These are phyloP conservation scores for Aspergillus novofumigatus DNA, from an alignment of 2,329 filamentous ascomycete species.

Conservation along the genomic window DNA sequence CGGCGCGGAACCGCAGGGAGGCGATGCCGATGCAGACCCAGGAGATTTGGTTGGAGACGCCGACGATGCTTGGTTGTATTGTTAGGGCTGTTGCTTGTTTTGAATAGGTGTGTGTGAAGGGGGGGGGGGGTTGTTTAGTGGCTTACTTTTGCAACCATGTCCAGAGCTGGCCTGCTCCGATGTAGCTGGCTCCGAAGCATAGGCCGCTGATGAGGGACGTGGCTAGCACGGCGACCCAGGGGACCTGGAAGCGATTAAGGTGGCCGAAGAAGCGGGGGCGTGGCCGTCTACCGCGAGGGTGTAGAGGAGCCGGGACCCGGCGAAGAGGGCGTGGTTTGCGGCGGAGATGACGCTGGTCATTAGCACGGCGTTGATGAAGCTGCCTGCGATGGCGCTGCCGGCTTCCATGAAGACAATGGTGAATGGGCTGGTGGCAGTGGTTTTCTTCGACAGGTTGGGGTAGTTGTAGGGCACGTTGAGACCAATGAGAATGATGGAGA, in stretches of 20 bases:
- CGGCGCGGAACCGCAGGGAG: slow-evolving; percentile 61
- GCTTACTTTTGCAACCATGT: slow-evolving; percentile 62
- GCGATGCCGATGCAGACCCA: slow-evolving; percentile 62
- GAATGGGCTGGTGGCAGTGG: slow-evolving; percentile 49
- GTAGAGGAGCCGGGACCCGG: slow-evolving; percentile 55
- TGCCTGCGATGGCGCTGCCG: slow-evolving; percentile 52
- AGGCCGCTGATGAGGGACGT: slow-evolving; percentile 54
- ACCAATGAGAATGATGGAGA: slow-evolving; percentile 52
- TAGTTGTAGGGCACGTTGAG: slow-evolving; percentile 58
- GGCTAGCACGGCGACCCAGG: slow-evolving; percentile 52
- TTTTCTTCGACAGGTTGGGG: slow-evolving; percentile 40
- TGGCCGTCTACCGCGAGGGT: slow-evolving; percentile 52
- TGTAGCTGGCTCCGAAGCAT: slow-evolving; percentile 63
- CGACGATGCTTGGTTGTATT: slow-evolving; percentile 49
- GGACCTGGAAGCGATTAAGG: slow-evolving; percentile 49
- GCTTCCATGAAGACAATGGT: slow-evolving; percentile 60
- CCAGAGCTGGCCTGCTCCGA: slow-evolving; percentile 63
- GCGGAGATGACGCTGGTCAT: slow-evolving; percentile 57
- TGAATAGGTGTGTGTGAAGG: too few relatives aligned
- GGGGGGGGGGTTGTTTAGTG: too few relatives aligned
- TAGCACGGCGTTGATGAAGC: slow-evolving; percentile 60
- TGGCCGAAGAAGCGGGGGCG: slow-evolving; percentile 52
- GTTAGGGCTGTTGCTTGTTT: too few relatives aligned
- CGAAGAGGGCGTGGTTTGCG: slow-evolving; percentile 57
- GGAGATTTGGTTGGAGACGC: slow-evolving; percentile 63